Percentiles rank a stretch among this genome's conserved stretches.
Evolutionary conservation across 768 basidiomycete species (phyloP).

Genomic region (Boletus sp.): DNA sequence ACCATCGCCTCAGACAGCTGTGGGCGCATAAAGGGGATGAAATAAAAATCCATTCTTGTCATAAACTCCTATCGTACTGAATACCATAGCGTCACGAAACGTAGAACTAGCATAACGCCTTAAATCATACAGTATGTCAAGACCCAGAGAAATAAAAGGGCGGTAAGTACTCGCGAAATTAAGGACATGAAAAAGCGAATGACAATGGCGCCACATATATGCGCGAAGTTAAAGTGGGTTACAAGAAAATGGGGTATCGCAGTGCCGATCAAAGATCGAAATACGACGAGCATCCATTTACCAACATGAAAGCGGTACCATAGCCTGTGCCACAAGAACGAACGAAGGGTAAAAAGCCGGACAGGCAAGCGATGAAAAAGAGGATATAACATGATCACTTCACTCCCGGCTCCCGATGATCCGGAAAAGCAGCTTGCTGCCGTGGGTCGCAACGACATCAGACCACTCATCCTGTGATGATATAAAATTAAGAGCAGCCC

Average conservation of each 20-base stretch:
- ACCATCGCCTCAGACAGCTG: slow-evolving; percentile 25
- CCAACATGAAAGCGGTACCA: not conserved
- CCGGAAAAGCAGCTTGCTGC: slow-evolving; percentile 55
- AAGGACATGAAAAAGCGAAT: not conserved
- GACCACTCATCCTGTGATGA: slow-evolving; percentile 61
- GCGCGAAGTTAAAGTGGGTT: not conserved
- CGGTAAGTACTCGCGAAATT: not conserved
- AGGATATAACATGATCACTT: not conserved
- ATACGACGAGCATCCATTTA: not conserved
- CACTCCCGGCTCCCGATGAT: slow-evolving; percentile 37
- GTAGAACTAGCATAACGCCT: slow-evolving; percentile 6
- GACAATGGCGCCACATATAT: not conserved
- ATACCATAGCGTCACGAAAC: slow-evolving; percentile 8
- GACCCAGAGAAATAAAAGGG: not conserved
- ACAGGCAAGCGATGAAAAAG: slow-evolving; percentile 7
- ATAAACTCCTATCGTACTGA: slow-evolving; percentile 6
- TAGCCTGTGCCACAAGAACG: slow-evolving; percentile 9
- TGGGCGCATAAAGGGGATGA: slow-evolving; percentile 31
- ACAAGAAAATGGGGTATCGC: not conserved
- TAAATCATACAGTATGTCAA: slow-evolving; percentile 2
- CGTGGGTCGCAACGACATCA: slow-evolving; percentile 39
- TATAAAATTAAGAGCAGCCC: slow-evolving; percentile 42
- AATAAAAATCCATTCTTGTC: slow-evolving; percentile 6
- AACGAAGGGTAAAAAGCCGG: not conserved
- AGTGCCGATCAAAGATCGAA: not conserved